Percentiles rank a stretch among this genome's conserved stretches.
These are phyloP conservation scores for Taxawa tesnikishii DNA, from an alignment of 2,329 filamentous ascomycete species.

Conservation along the genomic window DNA sequence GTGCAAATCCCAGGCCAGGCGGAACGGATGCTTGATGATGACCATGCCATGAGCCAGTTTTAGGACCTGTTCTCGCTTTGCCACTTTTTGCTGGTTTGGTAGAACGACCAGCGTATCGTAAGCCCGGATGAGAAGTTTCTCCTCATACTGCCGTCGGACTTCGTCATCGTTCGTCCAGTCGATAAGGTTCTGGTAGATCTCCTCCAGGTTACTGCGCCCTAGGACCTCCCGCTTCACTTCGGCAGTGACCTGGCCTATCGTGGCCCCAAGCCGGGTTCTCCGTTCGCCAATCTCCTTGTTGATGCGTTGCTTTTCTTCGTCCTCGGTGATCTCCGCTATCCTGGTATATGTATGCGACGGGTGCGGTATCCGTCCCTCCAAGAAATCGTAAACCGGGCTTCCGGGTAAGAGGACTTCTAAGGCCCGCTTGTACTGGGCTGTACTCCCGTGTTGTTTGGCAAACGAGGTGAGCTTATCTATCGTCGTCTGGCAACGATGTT, in stretches of 20 bases:
- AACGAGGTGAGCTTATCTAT: conserved; percentile 72
- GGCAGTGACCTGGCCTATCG: conserved; percentile 66
- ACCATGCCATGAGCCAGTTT: conserved; percentile 85
- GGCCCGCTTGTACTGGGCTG: conserved; percentile 61
- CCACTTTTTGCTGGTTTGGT: conserved; percentile 52
- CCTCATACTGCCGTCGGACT: conserved; percentile 70
- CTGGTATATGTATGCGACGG: conserved; percentile 71
- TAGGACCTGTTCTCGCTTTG: conserved; percentile 60
- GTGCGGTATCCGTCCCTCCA: conserved; percentile 73
- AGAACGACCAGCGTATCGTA: conserved; percentile 66
- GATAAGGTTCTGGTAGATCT: conserved; percentile 70
- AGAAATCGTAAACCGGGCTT: conserved; percentile 64
- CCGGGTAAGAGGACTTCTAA: conserved; percentile 66
- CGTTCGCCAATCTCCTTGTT: conserved; percentile 84
- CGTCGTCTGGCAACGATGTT: conserved; percentile 45
- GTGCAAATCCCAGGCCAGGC: conserved; percentile 80
- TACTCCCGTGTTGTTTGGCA: conserved; percentile 59
- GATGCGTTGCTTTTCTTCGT: conserved; percentile 77
- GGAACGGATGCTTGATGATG: conserved; percentile 83
- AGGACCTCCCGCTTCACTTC: conserved; percentile 85
- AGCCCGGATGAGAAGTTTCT: conserved; percentile 73
- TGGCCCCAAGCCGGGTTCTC: conserved; percentile 74
- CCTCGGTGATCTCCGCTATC: conserved; percentile 72
- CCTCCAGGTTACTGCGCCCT: conserved; percentile 61
- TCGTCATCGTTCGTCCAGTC: conserved; percentile 88